Evolutionary conservation across 768 basidiomycete genomes (phyloP), one percentile per base, ranked within the genome.

Genomic region (Daedaleopsis nitida): DNA sequence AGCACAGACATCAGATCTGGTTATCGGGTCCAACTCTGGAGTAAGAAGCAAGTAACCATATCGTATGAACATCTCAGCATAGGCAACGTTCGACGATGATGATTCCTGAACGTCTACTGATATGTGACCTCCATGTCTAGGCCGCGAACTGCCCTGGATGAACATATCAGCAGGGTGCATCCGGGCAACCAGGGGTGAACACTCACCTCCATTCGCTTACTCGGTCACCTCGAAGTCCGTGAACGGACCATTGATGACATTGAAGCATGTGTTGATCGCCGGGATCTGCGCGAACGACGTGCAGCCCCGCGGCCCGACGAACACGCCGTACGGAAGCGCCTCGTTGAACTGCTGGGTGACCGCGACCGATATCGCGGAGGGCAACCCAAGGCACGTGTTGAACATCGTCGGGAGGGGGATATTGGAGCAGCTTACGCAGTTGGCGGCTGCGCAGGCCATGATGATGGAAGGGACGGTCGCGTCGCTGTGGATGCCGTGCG

Each of bases 291-390:
- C 21, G 58, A 59, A 59, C 17, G 21, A 19, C 52, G 5, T 10
- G 58, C 58, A 59, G 7, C 27, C 44, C 1, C 17, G 16, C 13
- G 27, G 27, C 27, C 59, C 59, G 17, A 55, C 49, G 38, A 54
- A 60, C 44, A 59, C 58, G 58, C 51, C 59, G 21, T 24, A 53
- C 23, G 52, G 38, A 2, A 60, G 53, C 24, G 52, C 59, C 27
- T 32, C n/a, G 39, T 60, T 35, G 58, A 52, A 54, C 24, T 53
- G 59, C 48, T 60, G 53, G 48, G 10, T 43, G 39, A 55, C 55
- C 39, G 59, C 38, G 37, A 55, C 52, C 10, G 52, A 54, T 24
- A n/a, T 3, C 39, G 39, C 39, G 13, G 39, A 3, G 13, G 17
- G 13, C 39, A 42, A 5, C 7, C 45, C 45, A 17, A 47, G 5